A percentile compares a stretch with the other conserved stretches of the same genome.
Conservation (phyloP, 208 protist species). For the Blechomonas ayalai region DNA sequence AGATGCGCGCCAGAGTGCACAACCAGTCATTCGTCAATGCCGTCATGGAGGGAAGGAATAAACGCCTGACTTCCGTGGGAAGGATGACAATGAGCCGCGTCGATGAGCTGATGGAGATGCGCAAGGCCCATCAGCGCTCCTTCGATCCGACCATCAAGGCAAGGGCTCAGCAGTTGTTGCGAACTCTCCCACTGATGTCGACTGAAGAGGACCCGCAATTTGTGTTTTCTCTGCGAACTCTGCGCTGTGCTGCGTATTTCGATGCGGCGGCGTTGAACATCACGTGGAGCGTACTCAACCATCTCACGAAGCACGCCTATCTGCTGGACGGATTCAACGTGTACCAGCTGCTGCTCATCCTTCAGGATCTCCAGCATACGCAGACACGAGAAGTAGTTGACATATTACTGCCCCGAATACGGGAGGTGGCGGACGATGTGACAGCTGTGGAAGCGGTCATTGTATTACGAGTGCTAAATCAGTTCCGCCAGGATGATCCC, state of each 20-base stretch:
- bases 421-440: slow-evolving; percentile 41
- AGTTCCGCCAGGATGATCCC: slow-evolving; percentile 17
- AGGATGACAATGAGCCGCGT: slow-evolving; percentile 27
- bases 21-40: slow-evolving; percentile 34
- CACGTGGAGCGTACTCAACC: slow-evolving; percentile 70
- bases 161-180: slow-evolving; percentile 38
- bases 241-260: slow-evolving; percentile 64
- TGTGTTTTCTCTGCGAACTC: slow-evolving; percentile 24
- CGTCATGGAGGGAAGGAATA: slow-evolving; percentile 8
- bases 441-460: slow-evolving; percentile 30
- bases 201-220: slow-evolving; percentile 71
- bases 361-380: slow-evolving; percentile 41
- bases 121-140: slow-evolving; percentile 29
- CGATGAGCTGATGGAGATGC: slow-evolving; percentile 27
- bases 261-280: slow-evolving; percentile 19
- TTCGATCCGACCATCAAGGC: slow-evolving; percentile 30
- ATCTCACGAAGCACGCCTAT: slow-evolving; percentile 63
- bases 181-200: slow-evolving; percentile 57
- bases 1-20: slow-evolving; percentile 65
- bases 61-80: slow-evolving; percentile 12
- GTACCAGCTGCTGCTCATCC: slow-evolving; percentile 21
- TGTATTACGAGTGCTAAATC: slow-evolving; percentile 26
- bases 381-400: slow-evolving; percentile 44
- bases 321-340: slow-evolving; percentile 54
- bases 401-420: slow-evolving; percentile 49